phyloP scores from a whole-genome alignment of 352 stramenopile species.

The Pythium oligandrum region DNA sequence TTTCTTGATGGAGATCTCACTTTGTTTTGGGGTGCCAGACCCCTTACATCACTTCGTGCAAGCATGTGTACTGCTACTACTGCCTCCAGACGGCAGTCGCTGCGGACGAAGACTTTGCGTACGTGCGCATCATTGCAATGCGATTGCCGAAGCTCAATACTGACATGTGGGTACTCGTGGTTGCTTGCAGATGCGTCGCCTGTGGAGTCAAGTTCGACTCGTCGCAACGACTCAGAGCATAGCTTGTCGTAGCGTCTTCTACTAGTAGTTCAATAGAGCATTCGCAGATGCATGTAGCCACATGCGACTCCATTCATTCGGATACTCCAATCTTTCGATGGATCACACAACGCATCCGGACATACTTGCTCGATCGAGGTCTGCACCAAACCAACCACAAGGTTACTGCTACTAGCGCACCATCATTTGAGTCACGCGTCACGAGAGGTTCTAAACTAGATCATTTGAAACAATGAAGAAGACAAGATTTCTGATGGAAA shows the following conservation, averaged over 20 bases:
- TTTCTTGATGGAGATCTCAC: background rate
- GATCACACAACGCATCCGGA: too few relatives aligned
- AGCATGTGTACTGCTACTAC: constrained; percentile 86
- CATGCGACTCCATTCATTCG: too few relatives aligned
- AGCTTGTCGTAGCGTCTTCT: background rate
- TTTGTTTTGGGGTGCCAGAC: constrained; percentile 30
- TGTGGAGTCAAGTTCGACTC: constrained; percentile 68
- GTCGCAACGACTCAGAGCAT: constrained; percentile 48
- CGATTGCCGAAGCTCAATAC: background rate
- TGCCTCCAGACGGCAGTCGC: constrained; percentile 76
- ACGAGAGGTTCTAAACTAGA: background rate
- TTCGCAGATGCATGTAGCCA: too few relatives aligned
- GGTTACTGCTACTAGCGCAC: background rate
- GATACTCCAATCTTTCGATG: too few relatives aligned
- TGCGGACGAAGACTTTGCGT: constrained; percentile 66
- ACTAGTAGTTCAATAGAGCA: too few relatives aligned
- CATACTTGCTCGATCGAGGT: too few relatives aligned
- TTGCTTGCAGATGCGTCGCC: constrained; percentile 37
- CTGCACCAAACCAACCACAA: background rate
- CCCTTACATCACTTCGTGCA: constrained; percentile 85
- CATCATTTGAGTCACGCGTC: background rate
- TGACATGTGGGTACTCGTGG: background rate
- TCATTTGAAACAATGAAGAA: too few relatives aligned
- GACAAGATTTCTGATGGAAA: constrained; percentile 36
- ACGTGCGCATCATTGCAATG: constrained; percentile 15